Base-by-base conservation (phyloP, 2,329 filamentous ascomycete genomes). In the Tolypocladium pustulatum region DNA sequence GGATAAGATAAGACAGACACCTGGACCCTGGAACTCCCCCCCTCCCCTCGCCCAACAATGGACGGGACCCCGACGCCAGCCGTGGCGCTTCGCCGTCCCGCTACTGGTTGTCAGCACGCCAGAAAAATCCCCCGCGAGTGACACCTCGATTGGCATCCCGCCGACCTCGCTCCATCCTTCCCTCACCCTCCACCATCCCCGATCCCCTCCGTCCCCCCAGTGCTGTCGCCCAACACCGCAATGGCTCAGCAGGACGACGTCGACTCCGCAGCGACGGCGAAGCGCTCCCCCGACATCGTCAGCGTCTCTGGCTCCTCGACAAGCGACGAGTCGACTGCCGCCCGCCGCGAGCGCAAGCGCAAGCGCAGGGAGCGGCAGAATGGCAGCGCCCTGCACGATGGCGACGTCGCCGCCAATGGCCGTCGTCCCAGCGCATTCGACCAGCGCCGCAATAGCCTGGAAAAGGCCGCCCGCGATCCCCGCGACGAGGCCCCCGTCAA, bases 391-490 rank as follows among this genome's bases (percentile, higher is more conserved):
- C 57, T 46, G 10, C 57, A 61, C 27, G 56, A 59, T 25, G 63
- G 58, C 20, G 17, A 53, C 30, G 49, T 20, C 30, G 49, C 17
- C 30, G 49, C 27, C 41, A 46, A 46, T 8, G 41, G 69, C 58
- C 64, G 63, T 54, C 68, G 65, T 32, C 57, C 64, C 4, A 64
- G 63, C 34, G 67, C 69, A 9, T 72, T 70, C 10, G 65, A 68
- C 27, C 74, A 78, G 68, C 76, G 81, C 54, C 75, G 78, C 59
- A 75, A 77, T 49, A 85, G 81, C 69, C 66, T 85, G 58, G 81
- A 79, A 73, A 84, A 84, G 64, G 81, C 83, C 4, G 82, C 82
- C n/a, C 75, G 83, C 60, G 83, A 86, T 66, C 81, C 81, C 20
- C 75, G 81, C 59, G 83, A 86, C 66, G 77, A 82, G 64, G 78